Evolutionary conservation across 208 protist genomes (phyloP), one percentile per base, ranked within the genome.

Genomic region (Acanthamoeba culbertsoni): DNA sequence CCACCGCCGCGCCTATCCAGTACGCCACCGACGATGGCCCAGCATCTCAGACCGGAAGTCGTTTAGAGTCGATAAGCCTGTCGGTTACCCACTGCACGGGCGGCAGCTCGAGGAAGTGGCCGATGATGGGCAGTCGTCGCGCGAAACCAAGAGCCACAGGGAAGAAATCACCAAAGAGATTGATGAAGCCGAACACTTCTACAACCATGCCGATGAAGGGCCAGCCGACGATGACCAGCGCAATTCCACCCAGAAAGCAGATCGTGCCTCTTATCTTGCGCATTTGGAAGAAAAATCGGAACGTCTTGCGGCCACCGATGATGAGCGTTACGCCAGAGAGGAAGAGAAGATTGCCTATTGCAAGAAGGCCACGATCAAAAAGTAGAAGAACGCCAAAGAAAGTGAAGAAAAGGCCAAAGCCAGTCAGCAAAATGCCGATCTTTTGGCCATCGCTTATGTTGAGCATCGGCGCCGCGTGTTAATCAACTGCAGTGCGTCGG

Each of bases 291-390:
- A 97, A 97, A 65, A 97, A 97, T 18, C 65, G 62, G 23, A 93
- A 88, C 12, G 95, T 97, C 73, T 95, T 95, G n/a, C 43, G n/a
- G n/a, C 94, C 20, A 45, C 96, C 96, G 53, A 97, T 94, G 35
- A 96, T 63, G 33, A 96, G 62, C 18, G 73, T 53, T 8, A 97
- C 89, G 55, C 96, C 96, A 28, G 95, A 46, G 26, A 97, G 37
- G 62, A 97, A 97, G 35, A 96, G 65, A n/a, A 97, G 93, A 65
- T 97, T 97, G 51, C 96, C 96, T 37, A 97, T 96, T 16, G 96
- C 96, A 28, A 97, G 79, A 45, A 97, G 92, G 46, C 94, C 95
- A 88, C 93, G 71, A 88, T 97, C 96, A 42, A 97, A 96, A 89
- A 97, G 93, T 45, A 97, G 65, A 4, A 97, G 18, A n/a, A 97